A percentile compares a stretch with the other conserved stretches of the same genome.
Conservation (phyloP, 2,329 filamentous ascomycete species). For the Aureobasidium sp. region DNA sequence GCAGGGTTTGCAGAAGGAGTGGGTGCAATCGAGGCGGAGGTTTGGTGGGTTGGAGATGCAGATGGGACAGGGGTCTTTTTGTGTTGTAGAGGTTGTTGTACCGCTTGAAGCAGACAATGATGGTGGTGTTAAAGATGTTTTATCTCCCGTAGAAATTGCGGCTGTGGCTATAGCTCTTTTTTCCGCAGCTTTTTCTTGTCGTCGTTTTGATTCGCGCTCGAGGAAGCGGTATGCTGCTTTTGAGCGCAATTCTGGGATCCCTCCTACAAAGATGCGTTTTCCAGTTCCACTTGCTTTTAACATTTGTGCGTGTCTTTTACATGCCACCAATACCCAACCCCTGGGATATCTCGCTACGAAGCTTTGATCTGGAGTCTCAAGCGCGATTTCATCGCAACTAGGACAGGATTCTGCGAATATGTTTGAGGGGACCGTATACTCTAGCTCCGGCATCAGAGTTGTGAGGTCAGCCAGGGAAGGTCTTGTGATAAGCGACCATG, state of each 20-base stretch:
- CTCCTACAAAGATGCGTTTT: neutral
- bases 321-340: neutral
- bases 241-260: no score
- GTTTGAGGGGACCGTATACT: neutral
- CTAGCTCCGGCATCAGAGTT: neutral
- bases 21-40: neutral
- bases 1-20: neutral
- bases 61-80: neutral
- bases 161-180: no score
- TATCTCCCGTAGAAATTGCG: no score
- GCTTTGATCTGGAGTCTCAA: neutral
- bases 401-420: neutral
- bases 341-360: neutral
- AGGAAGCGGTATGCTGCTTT: neutral
- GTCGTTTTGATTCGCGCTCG: neutral
- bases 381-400: neutral
- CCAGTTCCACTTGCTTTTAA: neutral
- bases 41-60: neutral
- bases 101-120: neutral
- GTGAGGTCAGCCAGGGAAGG: no score
- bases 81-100: neutral
- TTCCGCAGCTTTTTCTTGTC: neutral
- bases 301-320: neutral
- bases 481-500: no score
- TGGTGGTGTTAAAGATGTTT: neutral